These are phyloP conservation scores for Amanita pseudoporphyria DNA, from an alignment of 768 basidiomycete species.

Conservation along the genomic window DNA sequence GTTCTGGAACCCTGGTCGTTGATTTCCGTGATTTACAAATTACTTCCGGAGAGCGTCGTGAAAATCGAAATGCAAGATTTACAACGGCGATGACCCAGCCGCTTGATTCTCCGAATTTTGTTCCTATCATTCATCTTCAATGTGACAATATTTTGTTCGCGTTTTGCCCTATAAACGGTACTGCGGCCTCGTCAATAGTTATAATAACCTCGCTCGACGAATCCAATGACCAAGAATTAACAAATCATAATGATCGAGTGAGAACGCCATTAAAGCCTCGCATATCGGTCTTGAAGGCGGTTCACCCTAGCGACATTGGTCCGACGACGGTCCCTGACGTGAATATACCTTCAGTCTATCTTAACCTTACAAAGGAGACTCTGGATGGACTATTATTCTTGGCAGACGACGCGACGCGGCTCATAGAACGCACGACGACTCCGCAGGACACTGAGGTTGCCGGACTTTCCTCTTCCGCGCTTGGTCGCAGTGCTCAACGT, in stretches of 20 bases:
- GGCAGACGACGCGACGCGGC: slow-evolving; percentile 78
- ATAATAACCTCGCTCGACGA: slow-evolving; percentile 1
- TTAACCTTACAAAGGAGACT: slow-evolving; percentile 48
- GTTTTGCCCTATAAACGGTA: slow-evolving; percentile 30
- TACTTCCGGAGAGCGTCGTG: slow-evolving; percentile 19
- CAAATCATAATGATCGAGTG: background rate
- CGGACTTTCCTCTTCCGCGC: background rate
- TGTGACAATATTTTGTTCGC: slow-evolving; percentile 40
- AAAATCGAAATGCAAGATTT: slow-evolving; percentile 10
- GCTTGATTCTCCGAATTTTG: slow-evolving; percentile 10
- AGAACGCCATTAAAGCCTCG: slow-evolving; percentile 20
- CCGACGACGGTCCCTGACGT: slow-evolving; percentile 22
- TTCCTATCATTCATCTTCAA: slow-evolving; percentile 27
- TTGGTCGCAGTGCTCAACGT: background rate
- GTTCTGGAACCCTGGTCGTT: slow-evolving; percentile 62
- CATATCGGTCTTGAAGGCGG: slow-evolving; percentile 23
- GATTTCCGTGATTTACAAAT: slow-evolving; percentile 49
- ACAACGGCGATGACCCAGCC: slow-evolving; percentile 9
- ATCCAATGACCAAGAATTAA: background rate
- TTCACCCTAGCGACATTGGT: slow-evolving; percentile 7
- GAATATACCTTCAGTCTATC: slow-evolving; percentile 55
- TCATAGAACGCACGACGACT: slow-evolving; percentile 39
- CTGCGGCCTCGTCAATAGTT: slow-evolving; percentile 22
- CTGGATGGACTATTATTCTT: slow-evolving; percentile 81
- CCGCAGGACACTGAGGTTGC: background rate